Evolutionary conservation across 768 basidiomycete species (phyloP), one percentile per base, ranked within the genome.

Genomic region (Dictyophora rubrovolvata): DNA sequence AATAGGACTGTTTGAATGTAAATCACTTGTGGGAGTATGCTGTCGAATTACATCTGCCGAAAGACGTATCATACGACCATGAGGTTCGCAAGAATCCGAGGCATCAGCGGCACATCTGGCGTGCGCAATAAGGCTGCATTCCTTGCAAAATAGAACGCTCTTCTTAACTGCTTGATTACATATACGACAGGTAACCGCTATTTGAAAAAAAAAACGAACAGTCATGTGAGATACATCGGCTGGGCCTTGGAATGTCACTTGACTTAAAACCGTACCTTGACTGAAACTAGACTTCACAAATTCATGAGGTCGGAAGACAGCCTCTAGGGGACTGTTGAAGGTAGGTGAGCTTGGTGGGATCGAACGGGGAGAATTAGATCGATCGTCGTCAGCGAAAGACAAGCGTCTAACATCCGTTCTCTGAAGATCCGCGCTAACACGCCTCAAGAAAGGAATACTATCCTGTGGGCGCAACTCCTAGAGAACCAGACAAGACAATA

Each of bases 241-340:
- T 63, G 12, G 64, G 48, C 10, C 55, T 35, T n/a, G 16, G 60
- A 18, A 33, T 9, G 48, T 51, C n/a, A 22, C 28, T 11, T 8
- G 8, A 35, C 17, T 51, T n/a, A 48, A 14, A 21, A 61, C 48
- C 89, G 69, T 68, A 96, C 93, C 83, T 76, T 93, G 93, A 66
- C 85, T 84, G 70, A 97, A 96, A 9, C 87, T 87, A 3, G 92
- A 94, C 74, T 90, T 93, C 33, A 95, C 87, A 69, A 95, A 93
- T 12, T 81, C 79, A 66, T 96, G 94, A 37, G 85, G 79, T 51
- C 82, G 79, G 18, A 84, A 80, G 4, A 56, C 17, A 34, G 53
- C 37, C 56, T 55, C 55, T 18, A 56, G 21, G 18, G 48, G n/a
- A 33, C 28, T 6, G 20, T 21, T 22, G 36, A 48, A 35, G 53